Evolutionary conservation across 352 stramenopile genomes (phyloP).

Genomic region (Globisporangium orthogonon): DNA sequence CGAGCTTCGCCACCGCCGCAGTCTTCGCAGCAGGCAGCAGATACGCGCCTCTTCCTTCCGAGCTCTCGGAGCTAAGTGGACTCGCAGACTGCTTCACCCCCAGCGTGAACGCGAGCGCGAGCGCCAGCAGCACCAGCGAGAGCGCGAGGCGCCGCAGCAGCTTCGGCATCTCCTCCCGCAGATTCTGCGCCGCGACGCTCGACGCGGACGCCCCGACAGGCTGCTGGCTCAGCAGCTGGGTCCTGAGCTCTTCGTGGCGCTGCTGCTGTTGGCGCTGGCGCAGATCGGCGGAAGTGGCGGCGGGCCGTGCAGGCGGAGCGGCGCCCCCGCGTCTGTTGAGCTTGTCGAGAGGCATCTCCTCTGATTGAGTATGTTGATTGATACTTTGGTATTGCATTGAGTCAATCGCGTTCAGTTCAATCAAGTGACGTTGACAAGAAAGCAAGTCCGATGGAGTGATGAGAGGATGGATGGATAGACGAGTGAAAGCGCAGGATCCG

Average conservation of each 20-base stretch:
- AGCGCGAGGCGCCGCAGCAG: constrained; percentile 29
- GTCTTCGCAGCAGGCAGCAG: constrained; percentile 15
- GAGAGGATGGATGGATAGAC: no score
- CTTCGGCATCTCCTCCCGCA: constrained; percentile 21
- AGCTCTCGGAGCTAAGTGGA: background rate
- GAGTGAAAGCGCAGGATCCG: no score
- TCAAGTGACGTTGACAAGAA: no score
- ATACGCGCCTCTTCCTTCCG: background rate
- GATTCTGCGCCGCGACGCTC: constrained; percentile 7
- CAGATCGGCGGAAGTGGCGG: background rate
- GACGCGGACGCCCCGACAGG: background rate
- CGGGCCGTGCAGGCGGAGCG: background rate
- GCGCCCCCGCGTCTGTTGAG: constrained; percentile 7
- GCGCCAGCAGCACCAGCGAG: constrained; percentile 16
- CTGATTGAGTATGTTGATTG: background rate
- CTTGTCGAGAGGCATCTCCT: constrained; percentile 7
- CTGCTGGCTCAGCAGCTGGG: no score
- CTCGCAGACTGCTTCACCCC: background rate
- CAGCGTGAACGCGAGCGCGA: constrained; percentile 5
- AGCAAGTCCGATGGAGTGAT: no score
- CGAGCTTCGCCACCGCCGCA: background rate
- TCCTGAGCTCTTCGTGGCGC: background rate
- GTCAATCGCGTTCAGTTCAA: no score
- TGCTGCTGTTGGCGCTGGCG: background rate
- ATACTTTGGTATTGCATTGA: background rate